Evolutionary conservation across 495 filamentous ascomycete species (phyloP).

Genomic region (Aspergillus indologenus): DNA sequence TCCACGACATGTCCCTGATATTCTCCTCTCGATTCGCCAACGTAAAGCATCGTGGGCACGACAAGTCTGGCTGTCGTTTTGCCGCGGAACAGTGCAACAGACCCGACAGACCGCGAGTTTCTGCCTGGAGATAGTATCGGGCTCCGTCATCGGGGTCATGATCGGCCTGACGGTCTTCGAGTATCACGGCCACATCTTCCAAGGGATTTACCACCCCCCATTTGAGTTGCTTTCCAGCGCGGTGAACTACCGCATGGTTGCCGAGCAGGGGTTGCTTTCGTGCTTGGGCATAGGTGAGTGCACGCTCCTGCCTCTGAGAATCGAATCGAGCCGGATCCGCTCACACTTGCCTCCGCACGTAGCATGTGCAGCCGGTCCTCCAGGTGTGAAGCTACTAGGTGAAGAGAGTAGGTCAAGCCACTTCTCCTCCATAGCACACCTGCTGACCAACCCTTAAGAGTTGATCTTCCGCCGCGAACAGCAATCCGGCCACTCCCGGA

Average conservation of each 20-base stretch:
- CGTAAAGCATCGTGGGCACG: not conserved
- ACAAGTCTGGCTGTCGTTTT: conserved; percentile 3
- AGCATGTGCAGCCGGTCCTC: conserved; percentile 45
- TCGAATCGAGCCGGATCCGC: no score
- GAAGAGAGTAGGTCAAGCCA: conserved; percentile 47
- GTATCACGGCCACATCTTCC: conserved; percentile 49
- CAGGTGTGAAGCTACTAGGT: conserved; percentile 54
- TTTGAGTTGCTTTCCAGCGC: conserved; percentile 51
- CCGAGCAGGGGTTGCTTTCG: conserved; percentile 36
- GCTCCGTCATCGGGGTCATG: conserved; percentile 46
- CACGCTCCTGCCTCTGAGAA: no score
- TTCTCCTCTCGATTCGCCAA: no score
- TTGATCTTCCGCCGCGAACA: conserved; percentile 36
- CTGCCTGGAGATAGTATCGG: conserved; percentile 45
- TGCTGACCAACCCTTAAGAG: not conserved
- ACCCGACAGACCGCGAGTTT: not conserved
- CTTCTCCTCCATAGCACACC: not conserved
- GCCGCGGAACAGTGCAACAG: conserved; percentile 6
- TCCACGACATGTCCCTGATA: no score
- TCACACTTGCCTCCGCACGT: conserved; percentile 17
- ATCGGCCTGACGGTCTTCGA: conserved; percentile 51
- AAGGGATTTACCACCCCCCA: conserved; percentile 44
- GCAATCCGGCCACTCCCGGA: conserved; percentile 48
- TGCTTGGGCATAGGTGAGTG: no score
- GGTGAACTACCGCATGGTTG: conserved; percentile 41